Evolutionary conservation across 2,329 filamentous ascomycete genomes (phyloP).

Genomic region (Colletotrichum trifolii): DNA sequence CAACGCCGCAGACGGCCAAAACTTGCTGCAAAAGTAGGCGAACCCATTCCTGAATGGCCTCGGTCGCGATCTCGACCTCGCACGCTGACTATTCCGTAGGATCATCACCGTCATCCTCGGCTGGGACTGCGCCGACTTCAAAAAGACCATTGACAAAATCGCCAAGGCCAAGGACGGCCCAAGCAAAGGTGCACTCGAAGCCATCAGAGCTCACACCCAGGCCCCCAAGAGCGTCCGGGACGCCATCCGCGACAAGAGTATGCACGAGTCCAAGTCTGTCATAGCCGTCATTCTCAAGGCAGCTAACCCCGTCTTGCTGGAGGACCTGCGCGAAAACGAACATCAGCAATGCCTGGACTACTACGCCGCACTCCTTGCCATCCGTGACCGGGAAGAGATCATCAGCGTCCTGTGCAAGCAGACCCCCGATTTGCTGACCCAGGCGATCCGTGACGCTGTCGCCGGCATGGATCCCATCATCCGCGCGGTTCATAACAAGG

Average conservation of each 20-base stretch:
- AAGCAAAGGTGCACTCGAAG: slow-evolving; percentile 69
- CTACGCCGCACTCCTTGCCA: slow-evolving; percentile 75
- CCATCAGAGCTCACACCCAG: slow-evolving; percentile 69
- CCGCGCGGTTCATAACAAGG: slow-evolving; percentile 74
- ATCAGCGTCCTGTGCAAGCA: slow-evolving; percentile 73
- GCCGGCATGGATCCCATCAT: slow-evolving; percentile 81
- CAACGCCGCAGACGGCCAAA: slow-evolving; percentile 82
- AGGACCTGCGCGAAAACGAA: slow-evolving; percentile 66
- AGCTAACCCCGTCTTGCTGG: slow-evolving; percentile 56
- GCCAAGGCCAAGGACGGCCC: slow-evolving; percentile 70
- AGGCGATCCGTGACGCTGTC: slow-evolving; percentile 72
- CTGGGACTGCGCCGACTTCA: slow-evolving; percentile 79
- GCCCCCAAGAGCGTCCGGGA: slow-evolving; percentile 67
- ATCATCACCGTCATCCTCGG: slow-evolving; percentile 79
- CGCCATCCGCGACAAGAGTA: slow-evolving; percentile 66
- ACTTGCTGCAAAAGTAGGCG: slow-evolving; percentile 72
- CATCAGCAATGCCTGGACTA: slow-evolving; percentile 76
- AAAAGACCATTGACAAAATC: slow-evolving; percentile 71
- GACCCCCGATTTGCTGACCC: slow-evolving; percentile 78
- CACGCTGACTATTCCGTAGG: slow-evolving; percentile 47
- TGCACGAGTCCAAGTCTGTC: slow-evolving; percentile 66
- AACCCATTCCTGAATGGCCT: not conserved
- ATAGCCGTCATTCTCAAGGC: slow-evolving; percentile 72
- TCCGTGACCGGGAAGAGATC: slow-evolving; percentile 79
- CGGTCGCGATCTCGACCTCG: not conserved